Base-by-base conservation (phyloP, 225 moss, liverwort and hornwort genomes). In the Sphagnum tenellum region DNA sequence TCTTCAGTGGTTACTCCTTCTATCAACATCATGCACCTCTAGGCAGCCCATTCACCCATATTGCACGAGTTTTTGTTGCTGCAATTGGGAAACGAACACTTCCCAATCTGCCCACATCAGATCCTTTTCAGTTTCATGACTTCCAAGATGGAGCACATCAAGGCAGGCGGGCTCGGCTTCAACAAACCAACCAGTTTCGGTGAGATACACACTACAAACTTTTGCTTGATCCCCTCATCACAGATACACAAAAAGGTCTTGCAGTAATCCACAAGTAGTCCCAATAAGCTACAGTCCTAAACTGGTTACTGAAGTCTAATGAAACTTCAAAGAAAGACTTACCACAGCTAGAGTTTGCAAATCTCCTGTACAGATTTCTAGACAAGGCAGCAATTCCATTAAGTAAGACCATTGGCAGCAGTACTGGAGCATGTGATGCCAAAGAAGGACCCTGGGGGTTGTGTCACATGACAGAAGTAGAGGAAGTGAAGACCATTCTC, bases 341-440 rank as follows among this genome's bases (percentile, higher is more conserved):
- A 11, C 56, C 56, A 12, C 14, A 14, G 14, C 56, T 57, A 11
- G 56, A 3, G 56, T 3, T 29, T 29, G 29, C 29, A 29, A 29
- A 61, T 44, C 13, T 13, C 44, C 8, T 49, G 12, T 47, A 64
- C 77, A 82, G 81, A 9, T 78, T 82, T 60, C 62, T 82, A 60
- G 78, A 82, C 58, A 82, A 78, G 66, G 81, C 81, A 48, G 81
- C 81, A 53, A 78, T 82, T 61, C 48, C 4, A 50, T 48, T 9
- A 61, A 78, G 66, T 49, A 72, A 82, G 55, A 51, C 46, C 44
- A 60, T 66, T 59, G 57, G 49, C 57, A 61, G 64, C 79, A 80
- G 68, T 46, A 29, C 29, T 29, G 29, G 29, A 29, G 29, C 29
- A 29, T 29, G 29, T 29, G 29, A 29, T 29, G 29, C 29, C 29